Base-by-base conservation (phyloP, 345 rosid species). In the Carallia brachiata region DNA sequence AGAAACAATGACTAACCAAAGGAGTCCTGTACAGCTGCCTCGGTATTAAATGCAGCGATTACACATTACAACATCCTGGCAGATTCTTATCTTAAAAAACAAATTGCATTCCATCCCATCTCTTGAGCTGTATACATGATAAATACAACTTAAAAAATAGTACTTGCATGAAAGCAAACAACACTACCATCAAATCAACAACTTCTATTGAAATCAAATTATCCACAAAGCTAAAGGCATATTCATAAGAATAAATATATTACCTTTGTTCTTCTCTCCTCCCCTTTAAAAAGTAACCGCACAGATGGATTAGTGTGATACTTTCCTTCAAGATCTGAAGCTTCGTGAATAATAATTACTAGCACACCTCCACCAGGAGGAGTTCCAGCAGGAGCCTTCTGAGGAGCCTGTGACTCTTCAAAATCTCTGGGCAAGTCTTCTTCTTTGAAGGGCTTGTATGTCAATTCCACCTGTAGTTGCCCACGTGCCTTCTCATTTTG, bases 321-420 rank as follows among this genome's bases (percentile, higher is more conserved):
- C 87, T 93, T 93, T 44, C 98, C 98, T 81, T 93, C 98, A 77
- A 91, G 82, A 76, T 89, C 96, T 68, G 89, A 87, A 31, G 96
- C 98, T 63, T 92, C 96, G 37, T 89, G 97, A 77, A 93, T 83
- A 17, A 81, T 88, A 67, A 93, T 86, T 63, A 79, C 90, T 16
- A 93, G 97, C 81, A 91, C 57, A 65, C 98, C 98, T 68, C 98
- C 98, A 18, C 88, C 75, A 37, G 85, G 79, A 19, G 97, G 98
- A 6, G 97, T 88, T 60, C 88, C 87, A 57, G 82, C 96, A 40
- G 98, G 98, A 76, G 98, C 96, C 69, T 82, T 86, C 75, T 81
- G 91, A 73, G 83, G 82, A 0, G 70, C 18, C 55, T 82, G 80
- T 1, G 84, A 65, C 62, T 93, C 94, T 30, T 79, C 89, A 73